phyloP scores from a whole-genome alignment of 2,329 filamentous ascomycete genomes.

The Aspergillus fijiensis region DNA sequence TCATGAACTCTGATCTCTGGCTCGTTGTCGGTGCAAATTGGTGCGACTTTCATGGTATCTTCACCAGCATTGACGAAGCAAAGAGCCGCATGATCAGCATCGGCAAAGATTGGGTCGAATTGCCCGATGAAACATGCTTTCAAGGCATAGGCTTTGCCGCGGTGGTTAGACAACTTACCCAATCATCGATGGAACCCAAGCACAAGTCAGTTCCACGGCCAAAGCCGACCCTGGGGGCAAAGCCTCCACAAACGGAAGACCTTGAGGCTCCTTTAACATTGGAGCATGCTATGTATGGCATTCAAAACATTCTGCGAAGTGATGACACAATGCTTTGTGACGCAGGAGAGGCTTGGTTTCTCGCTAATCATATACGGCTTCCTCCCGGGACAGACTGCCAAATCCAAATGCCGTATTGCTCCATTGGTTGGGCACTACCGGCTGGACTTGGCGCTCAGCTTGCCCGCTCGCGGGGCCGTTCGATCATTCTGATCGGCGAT shows the following conservation, averaged over 20 bases:
- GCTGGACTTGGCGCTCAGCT: slow-evolving; percentile 10
- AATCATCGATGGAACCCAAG: not conserved
- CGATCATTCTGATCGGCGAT: slow-evolving; percentile 80
- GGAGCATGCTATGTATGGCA: not conserved
- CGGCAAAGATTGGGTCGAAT: not conserved
- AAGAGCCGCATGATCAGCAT: slow-evolving; percentile 3
- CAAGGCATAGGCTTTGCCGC: not conserved
- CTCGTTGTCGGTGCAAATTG: slow-evolving; percentile 3
- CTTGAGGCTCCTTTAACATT: slow-evolving; percentile 2
- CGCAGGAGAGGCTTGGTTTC: slow-evolving; percentile 14
- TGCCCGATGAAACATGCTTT: not conserved
- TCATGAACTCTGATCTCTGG: slow-evolving; percentile 10
- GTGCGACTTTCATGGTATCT: slow-evolving; percentile 3
- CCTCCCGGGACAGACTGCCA: slow-evolving; percentile 7
- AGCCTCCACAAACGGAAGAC: not conserved
- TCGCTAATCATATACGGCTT: not conserved
- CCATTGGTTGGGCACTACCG: slow-evolving; percentile 12
- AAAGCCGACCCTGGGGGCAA: not conserved
- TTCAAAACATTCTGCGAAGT: slow-evolving; percentile 2
- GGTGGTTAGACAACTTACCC: not conserved
- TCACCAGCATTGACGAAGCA: not conserved
- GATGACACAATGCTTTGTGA: slow-evolving; percentile 7
- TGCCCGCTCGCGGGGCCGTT: slow-evolving; percentile 44
- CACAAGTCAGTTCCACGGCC: not conserved
- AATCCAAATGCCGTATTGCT: slow-evolving; percentile 13